Conservation (phyloP, 805 yeast genomes). For the Candida xiaguanensis region DNA sequence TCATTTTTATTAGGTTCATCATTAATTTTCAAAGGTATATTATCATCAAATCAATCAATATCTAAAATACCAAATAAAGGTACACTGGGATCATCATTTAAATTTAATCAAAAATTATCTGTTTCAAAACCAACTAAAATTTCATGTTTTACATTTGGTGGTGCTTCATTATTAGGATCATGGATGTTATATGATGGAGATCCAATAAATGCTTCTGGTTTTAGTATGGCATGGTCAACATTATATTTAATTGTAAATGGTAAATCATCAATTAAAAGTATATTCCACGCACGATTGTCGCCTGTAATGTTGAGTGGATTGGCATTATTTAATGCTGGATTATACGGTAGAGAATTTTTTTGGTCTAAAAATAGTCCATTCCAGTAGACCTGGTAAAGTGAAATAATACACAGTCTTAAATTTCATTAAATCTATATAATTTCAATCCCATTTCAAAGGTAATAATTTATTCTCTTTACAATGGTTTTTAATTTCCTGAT, state of each 20-base stretch:
- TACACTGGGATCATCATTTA: conserved; percentile 6
- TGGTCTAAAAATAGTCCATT: conserved; percentile 8
- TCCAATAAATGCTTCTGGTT: conserved; percentile 74
- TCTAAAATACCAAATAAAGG: conserved; percentile 1
- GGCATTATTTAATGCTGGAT: conserved; percentile 58
- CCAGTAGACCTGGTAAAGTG: conserved; percentile 4
- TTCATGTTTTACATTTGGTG: conserved; percentile 55
- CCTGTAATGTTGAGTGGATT: conserved; percentile 57
- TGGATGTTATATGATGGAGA: conserved; percentile 78
- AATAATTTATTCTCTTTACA: conserved; percentile 56
- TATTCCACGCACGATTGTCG: conserved; percentile 56
- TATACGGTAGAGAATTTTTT: conserved; percentile 49
- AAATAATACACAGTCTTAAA: too few species aligned
- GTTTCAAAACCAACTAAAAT: conserved; percentile 31
- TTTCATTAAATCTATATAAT: too few species aligned
- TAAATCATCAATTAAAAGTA: conserved; percentile 46
- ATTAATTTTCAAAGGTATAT: conserved; percentile 6
- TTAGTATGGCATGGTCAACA: conserved; percentile 76
- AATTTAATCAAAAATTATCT: conserved; percentile 4
- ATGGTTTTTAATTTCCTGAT: conserved; percentile 50
- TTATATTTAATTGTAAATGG: conserved; percentile 73
- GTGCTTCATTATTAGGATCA: conserved; percentile 62
- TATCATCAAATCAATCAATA: neutral
- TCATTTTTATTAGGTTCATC: conserved; percentile 8
- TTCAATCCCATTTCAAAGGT: conserved; percentile 64